A percentile compares a stretch with the other conserved stretches of the same genome.
phyloP scores from a whole-genome alignment of 1,284 basidiomycete genomes.

The Ganoderma lingzhi region DNA sequence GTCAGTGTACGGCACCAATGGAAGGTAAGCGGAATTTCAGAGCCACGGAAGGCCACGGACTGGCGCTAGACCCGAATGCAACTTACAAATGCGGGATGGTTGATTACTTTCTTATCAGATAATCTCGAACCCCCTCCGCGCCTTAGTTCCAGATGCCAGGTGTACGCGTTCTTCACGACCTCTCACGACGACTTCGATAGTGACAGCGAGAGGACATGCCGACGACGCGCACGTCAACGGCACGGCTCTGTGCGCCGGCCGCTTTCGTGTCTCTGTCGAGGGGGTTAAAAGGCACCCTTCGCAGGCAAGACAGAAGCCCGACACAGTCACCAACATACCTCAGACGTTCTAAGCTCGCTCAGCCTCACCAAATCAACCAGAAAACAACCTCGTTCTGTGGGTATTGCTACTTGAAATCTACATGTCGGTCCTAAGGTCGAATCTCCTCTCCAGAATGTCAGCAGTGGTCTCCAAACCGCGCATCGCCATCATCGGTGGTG shows the following conservation, averaged over 20 bases:
- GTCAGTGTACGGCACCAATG: no score
- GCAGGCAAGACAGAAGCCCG: neutral
- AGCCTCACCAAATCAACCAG: neutral
- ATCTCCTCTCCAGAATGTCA: neutral
- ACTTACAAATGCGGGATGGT: no score
- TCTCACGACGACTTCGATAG: no score
- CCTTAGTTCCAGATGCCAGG: no score
- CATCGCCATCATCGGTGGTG: conserved; percentile 32
- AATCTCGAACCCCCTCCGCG: no score
- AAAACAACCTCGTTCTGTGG: no score
- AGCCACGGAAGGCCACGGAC: no score
- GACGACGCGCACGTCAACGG: neutral
- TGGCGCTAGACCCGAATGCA: no score
- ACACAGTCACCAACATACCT: neutral
- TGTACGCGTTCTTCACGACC: no score
- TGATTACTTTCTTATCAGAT: no score
- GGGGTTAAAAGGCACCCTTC: neutral
- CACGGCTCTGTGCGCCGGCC: neutral
- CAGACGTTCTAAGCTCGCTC: neutral
- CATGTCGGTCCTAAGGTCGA: neutral
- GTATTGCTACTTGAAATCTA: neutral
- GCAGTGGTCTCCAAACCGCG: conserved; percentile 7
- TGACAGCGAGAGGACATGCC: no score
- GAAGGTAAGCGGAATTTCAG: no score
- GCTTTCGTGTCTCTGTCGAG: neutral